Conservation (phyloP, 306 rosid genomes). For the Cercis canadensis region DNA sequence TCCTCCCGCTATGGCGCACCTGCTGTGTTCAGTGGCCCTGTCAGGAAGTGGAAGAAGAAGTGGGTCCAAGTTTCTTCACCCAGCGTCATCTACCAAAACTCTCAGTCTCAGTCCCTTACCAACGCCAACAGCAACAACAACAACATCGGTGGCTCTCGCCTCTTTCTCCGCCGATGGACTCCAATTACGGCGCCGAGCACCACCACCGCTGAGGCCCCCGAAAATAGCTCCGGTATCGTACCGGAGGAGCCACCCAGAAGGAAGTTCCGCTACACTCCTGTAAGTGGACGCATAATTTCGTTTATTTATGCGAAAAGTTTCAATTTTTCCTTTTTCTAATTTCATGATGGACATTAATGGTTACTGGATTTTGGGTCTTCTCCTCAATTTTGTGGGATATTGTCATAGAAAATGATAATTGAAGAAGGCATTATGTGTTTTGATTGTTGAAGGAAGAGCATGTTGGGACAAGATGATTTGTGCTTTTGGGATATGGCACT, state of each 20-base stretch:
- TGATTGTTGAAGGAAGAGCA: background rate
- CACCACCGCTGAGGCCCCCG: slow-evolving; percentile 19
- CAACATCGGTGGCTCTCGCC: slow-evolving; percentile 52
- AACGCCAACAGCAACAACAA: slow-evolving; percentile 37
- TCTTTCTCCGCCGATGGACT: slow-evolving; percentile 95
- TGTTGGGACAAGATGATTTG: slow-evolving; percentile 12
- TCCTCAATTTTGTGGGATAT: background rate
- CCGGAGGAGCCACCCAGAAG: slow-evolving; percentile 84
- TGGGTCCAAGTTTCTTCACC: slow-evolving; percentile 86
- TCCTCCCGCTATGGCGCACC: slow-evolving; percentile 94
- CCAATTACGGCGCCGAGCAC: slow-evolving; percentile 52
- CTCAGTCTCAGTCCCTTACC: slow-evolving; percentile 52
- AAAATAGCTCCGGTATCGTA: slow-evolving; percentile 11
- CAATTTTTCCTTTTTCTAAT: background rate
- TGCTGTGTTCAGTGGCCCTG: slow-evolving; percentile 91
- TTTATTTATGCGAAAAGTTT: slow-evolving; percentile 2
- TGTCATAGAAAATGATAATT: background rate
- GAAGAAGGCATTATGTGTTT: background rate
- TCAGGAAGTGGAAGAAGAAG: slow-evolving; percentile 93
- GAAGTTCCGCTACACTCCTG: slow-evolving; percentile 96
- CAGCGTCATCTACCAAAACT: slow-evolving; percentile 36
- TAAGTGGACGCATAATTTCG: slow-evolving; percentile 36
- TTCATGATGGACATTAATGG: background rate
- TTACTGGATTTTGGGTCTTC: slow-evolving; percentile 1
- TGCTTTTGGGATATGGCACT: slow-evolving; percentile 14